A percentile compares a stretch with the other conserved stretches of the same genome.
phyloP scores from a whole-genome alignment of 768 basidiomycete genomes.

The Hypholoma fasciculare region DNA sequence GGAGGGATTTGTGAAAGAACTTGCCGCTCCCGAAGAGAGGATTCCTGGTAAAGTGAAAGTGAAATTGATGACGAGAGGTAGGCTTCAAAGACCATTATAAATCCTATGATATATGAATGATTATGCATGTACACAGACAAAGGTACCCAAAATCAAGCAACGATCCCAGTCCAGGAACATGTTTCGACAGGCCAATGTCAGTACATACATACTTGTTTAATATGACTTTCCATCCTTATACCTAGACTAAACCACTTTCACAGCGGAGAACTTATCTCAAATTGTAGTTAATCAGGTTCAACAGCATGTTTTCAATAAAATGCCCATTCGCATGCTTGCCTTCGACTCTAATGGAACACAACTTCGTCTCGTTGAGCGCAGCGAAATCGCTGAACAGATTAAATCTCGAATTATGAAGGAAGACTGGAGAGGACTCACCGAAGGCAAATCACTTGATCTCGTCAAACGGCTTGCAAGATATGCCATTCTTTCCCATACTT shows the following conservation, averaged over 20 bases:
- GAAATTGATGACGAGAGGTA: background rate
- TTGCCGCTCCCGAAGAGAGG: background rate
- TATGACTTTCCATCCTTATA: no score
- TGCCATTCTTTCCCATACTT: conserved; percentile 3
- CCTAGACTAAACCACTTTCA: no score
- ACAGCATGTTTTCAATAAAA: background rate
- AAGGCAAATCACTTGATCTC: background rate
- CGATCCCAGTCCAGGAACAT: no score
- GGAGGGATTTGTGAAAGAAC: background rate
- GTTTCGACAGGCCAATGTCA: no score
- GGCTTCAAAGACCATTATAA: no score
- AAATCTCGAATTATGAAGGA: background rate
- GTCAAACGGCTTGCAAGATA: background rate
- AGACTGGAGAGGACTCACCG: no score
- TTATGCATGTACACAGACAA: no score
- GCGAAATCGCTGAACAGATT: background rate
- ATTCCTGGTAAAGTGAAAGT: background rate
- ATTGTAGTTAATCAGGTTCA: background rate
- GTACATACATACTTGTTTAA: no score
- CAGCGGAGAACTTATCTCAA: no score
- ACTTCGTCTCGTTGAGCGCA: background rate
- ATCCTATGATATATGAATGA: no score
- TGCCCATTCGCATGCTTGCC: background rate
- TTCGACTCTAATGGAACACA: background rate
- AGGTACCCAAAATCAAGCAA: no score